These are phyloP conservation scores for Thymus quinquecostatus DNA, from an alignment of 257 asterid genomes.

Conservation along the genomic window DNA sequence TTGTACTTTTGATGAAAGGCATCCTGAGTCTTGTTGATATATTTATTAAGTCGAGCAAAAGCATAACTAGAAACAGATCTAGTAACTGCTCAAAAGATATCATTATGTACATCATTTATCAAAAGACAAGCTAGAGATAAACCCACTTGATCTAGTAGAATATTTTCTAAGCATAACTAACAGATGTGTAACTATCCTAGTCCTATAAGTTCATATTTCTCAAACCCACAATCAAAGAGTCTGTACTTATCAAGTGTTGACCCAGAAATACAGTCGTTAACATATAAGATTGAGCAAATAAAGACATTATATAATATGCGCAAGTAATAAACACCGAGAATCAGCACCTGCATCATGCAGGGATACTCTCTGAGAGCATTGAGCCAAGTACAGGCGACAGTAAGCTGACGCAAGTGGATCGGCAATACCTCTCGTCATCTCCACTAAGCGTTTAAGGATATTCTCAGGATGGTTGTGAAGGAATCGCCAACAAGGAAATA, in stretches of 20 bases:
- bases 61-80: neutral
- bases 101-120: conserved; percentile 6
- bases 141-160: neutral
- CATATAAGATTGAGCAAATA: conserved; percentile 14
- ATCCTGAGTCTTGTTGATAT: neutral
- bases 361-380: conserved; percentile 70
- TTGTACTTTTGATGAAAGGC: conserved; percentile 11
- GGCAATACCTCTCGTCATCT: conserved; percentile 86
- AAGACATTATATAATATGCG: neutral
- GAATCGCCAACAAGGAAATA: conserved; percentile 81
- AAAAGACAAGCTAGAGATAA: conserved; percentile 1
- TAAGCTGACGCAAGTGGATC: conserved; percentile 84
- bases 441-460: conserved; percentile 70
- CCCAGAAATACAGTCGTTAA: neutral
- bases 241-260: conserved; percentile 22
- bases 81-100: neutral
- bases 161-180: conserved; percentile 8
- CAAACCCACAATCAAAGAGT: conserved; percentile 14
- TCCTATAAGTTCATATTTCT: conserved; percentile 15
- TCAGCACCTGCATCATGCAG: conserved; percentile 56
- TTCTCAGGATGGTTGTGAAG: conserved; percentile 57
- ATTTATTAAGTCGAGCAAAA: neutral
- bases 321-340: conserved; percentile 24
- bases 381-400: conserved; percentile 79
- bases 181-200: conserved; percentile 22